A percentile compares a stretch with the other conserved stretches of the same genome.
Conservation (phyloP, 2,329 filamentous ascomycete species). For the Sporothrix curviconia region DNA sequence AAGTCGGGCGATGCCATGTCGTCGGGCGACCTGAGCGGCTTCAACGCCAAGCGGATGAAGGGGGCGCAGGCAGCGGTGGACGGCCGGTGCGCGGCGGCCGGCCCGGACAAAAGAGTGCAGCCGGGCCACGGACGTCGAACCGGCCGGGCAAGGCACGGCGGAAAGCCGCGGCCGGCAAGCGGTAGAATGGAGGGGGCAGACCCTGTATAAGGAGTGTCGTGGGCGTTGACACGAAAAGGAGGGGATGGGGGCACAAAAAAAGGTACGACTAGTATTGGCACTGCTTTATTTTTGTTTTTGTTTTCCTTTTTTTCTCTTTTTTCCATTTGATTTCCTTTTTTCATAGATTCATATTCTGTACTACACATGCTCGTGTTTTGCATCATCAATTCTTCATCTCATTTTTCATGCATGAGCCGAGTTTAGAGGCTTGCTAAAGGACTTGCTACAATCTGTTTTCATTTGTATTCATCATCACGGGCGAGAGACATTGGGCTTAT, state of each 20-base stretch:
- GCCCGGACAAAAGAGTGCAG: constrained; percentile 24
- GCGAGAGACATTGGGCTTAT: not conserved
- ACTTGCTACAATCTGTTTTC: too few species aligned
- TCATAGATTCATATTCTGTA: not conserved
- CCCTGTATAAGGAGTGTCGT: too few species aligned
- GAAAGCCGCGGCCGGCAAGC: constrained; percentile 36
- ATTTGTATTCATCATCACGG: not conserved
- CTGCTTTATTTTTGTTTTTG: not conserved
- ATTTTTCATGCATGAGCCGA: not conserved
- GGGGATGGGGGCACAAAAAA: not conserved
- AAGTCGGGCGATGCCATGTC: constrained; percentile 89
- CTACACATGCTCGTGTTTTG: too few species aligned
- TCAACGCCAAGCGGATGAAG: constrained; percentile 85
- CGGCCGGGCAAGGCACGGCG: constrained; percentile 42
- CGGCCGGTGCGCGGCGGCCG: constrained; percentile 21
- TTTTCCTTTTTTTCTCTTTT: not conserved
- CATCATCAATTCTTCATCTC: not conserved
- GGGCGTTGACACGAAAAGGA: too few species aligned
- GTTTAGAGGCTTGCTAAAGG: too few species aligned
- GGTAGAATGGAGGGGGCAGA: too few species aligned
- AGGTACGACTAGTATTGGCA: not conserved
- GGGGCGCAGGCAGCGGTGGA: constrained; percentile 32
- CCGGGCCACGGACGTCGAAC: constrained; percentile 18
- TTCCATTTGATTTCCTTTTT: not conserved
- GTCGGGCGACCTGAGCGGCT: constrained; percentile 71